phyloP scores from a whole-genome alignment of 805 yeast genomes.

The Ogataea degrootiae region DNA sequence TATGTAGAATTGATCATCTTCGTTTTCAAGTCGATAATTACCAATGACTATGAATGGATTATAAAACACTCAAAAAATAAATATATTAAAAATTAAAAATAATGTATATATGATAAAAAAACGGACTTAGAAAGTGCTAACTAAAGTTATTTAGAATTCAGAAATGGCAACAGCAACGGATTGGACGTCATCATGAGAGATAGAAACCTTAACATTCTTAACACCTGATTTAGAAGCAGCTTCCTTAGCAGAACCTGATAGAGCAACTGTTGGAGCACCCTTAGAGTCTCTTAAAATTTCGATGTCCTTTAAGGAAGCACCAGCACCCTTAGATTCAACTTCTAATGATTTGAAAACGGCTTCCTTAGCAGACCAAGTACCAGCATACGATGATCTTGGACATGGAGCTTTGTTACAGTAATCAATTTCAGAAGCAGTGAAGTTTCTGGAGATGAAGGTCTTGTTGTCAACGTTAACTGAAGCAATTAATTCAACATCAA shows the following conservation, averaged over 20 bases:
- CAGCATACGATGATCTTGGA: constrained; percentile 89
- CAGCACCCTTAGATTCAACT: constrained; percentile 87
- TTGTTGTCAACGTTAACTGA: constrained; percentile 82
- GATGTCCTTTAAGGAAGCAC: constrained; percentile 88
- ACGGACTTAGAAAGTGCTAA: background rate
- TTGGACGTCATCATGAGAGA: constrained; percentile 95
- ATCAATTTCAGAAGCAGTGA: constrained; percentile 71
- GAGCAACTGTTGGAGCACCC: constrained; percentile 78
- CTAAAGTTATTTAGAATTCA: constrained; percentile 35
- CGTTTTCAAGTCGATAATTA: too few relatives aligned
- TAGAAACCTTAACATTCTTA: constrained; percentile 73
- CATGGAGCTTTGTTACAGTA: constrained; percentile 74
- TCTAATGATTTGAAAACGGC: constrained; percentile 97
- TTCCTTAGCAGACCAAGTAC: constrained; percentile 99
- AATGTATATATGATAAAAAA: background rate
- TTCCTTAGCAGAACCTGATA: constrained; percentile 69
- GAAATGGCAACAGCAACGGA: constrained; percentile 94
- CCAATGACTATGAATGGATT: too few relatives aligned
- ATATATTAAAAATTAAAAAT: background rate
- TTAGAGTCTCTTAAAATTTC: constrained; percentile 71
- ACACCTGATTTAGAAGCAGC: constrained; percentile 73
- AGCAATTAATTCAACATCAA: constrained; percentile 87
- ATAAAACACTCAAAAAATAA: too few relatives aligned
- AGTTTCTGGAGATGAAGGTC: constrained; percentile 88
- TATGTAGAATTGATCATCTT: too few relatives aligned